Base-by-base conservation (phyloP, 2,329 filamentous ascomycete species). In the Diaporthe capsici region DNA sequence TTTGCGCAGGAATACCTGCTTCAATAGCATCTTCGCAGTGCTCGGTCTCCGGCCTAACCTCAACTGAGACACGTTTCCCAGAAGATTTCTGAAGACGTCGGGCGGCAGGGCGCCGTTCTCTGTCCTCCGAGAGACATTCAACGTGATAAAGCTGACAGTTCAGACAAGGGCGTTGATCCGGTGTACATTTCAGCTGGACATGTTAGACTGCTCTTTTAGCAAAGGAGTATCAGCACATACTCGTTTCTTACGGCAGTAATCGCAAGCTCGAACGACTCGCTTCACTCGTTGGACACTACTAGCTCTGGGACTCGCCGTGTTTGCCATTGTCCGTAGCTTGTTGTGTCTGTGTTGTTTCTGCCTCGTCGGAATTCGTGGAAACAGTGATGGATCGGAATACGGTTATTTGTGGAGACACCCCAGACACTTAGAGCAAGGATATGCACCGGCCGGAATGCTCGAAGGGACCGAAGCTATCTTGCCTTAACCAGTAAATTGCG, bases 221-320 rank as follows among this genome's bases (percentile, higher is more conserved):
- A 28, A 42, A 28, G 58, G n/a, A 10, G n/a, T 47, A 44, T n/a
- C 60, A 12, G 25, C 13, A 63, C 60, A 20, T 44, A 44, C 60
- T 63, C 60, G 12, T 20, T 47, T 63, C 25, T 63, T 63, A 44
- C 60, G 60, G 39, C 60, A 63, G 37, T 63, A 63, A 63, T 63
- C 60, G 39, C 60, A 63, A 5, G 60, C 60, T 42, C 60, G 60
- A 28, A 63, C 39, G 25, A 44, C 60, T 44, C 60, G 60, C 25
- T 47, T 63, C 39, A 63, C 37, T 47, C 60, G 37, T 20, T 63
- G 60, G 7, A 31, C 8, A 61, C 20, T 3, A 44, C 3, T 63
- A 5, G n/a, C 39, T 47, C 12, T 28, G 7, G 39, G 60, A 15
- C 39, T 63, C 12, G 60, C n/a, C 31, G 39, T 28, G 25, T 31